These are phyloP conservation scores for Lagenidium sp. DNA, from an alignment of 352 stramenopile species.

Conservation along the genomic window DNA sequence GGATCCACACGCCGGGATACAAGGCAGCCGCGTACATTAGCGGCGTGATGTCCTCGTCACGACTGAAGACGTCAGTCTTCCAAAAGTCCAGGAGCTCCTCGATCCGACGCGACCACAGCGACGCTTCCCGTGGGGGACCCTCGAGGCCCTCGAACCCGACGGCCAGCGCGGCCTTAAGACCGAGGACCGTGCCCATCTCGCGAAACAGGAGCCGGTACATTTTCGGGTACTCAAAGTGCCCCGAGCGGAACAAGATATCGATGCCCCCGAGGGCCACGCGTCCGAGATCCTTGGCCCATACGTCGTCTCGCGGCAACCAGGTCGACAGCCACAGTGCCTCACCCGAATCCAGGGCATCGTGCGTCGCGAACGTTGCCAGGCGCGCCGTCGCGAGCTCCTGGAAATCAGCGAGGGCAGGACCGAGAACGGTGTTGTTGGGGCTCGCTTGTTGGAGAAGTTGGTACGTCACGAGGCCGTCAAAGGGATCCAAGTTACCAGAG, in stretches of 20 bases:
- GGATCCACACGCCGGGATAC: constrained; percentile 20
- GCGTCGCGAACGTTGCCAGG: constrained; percentile 11
- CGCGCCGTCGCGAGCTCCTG: constrained; percentile 13
- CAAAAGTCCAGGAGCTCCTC: constrained; percentile 16
- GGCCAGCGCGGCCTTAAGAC: constrained; percentile 11
- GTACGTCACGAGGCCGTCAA: constrained; percentile 21
- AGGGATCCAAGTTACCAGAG: constrained; percentile 21
- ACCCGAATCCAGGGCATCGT: constrained; percentile 18
- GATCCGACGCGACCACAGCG: constrained; percentile 10
- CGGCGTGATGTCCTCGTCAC: constrained; percentile 31
- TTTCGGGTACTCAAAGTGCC: constrained; percentile 7
- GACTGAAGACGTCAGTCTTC: constrained; percentile 15
- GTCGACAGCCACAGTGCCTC: constrained; percentile 20
- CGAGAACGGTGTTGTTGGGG: constrained; percentile 5
- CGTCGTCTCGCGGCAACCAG: constrained; percentile 17
- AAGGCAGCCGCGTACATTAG: constrained; percentile 36
- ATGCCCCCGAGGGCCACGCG: constrained; percentile 11
- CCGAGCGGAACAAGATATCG: constrained; percentile 9
- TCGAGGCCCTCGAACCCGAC: constrained; percentile 5
- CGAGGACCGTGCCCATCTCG: constrained; percentile 23
- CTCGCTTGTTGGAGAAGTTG: constrained; percentile 14
- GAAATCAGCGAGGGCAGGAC: constrained; percentile 18
- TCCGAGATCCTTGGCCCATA: constrained; percentile 9
- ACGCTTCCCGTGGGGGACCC: no score
- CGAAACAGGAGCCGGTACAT: constrained; percentile 20